These are phyloP conservation scores for Quercus parvula DNA, from an alignment of 306 rosid genomes.

Conservation along the genomic window DNA sequence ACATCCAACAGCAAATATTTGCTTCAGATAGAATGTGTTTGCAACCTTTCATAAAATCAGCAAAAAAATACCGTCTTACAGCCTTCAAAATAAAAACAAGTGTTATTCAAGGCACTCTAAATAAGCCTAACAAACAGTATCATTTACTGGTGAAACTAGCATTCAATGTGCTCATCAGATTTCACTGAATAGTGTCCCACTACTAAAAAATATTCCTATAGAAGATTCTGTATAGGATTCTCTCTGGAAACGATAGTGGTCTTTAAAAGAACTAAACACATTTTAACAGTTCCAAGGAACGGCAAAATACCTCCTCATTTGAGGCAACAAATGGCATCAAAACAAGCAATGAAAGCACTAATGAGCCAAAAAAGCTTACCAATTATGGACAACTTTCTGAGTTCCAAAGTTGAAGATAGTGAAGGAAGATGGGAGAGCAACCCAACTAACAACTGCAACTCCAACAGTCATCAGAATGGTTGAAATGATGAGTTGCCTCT, in stretches of 20 bases:
- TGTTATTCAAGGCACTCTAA: not conserved
- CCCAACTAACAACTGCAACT: slow-evolving; percentile 66
- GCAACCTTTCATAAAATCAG: not conserved
- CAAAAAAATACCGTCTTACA: not conserved
- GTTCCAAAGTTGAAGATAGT: slow-evolving; percentile 81
- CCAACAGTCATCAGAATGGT: slow-evolving; percentile 79
- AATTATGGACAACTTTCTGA: slow-evolving; percentile 76
- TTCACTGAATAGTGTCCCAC: not conserved
- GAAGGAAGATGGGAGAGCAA: slow-evolving; percentile 83
- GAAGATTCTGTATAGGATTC: not conserved
- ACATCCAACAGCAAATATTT: not conserved
- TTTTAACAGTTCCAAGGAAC: not conserved
- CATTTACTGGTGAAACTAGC: not conserved
- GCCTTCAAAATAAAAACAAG: not conserved
- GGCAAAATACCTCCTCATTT: not conserved
- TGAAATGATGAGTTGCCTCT: slow-evolving; percentile 82
- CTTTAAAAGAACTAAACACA: not conserved
- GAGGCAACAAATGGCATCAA: not conserved
- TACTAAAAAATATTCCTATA: not conserved
- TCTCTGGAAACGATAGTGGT: not conserved
- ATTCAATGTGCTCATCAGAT: not conserved
- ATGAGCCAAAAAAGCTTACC: slow-evolving; percentile 40
- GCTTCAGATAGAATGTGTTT: not conserved
- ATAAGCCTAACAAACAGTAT: not conserved
- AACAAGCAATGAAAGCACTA: not conserved